Evolutionary conservation across 129 eudicot genomes (phyloP).

Genomic region (Calendula officinalis): DNA sequence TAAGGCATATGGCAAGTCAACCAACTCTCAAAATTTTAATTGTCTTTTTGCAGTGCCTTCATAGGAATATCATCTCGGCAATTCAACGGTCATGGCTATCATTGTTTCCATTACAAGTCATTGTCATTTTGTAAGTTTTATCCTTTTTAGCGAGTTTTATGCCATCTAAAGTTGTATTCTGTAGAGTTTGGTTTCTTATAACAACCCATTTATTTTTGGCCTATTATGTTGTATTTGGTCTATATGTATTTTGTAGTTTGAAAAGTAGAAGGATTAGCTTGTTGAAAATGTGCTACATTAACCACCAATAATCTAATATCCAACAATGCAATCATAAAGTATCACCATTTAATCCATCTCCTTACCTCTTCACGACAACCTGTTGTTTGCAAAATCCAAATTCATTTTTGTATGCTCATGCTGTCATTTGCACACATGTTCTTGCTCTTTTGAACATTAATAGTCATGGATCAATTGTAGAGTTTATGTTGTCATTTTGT

Average conservation of each 20-base stretch:
- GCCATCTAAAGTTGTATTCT: not conserved
- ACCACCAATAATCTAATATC: no score
- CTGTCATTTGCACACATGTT: no score
- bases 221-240: conserved; percentile 4
- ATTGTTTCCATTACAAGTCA: not conserved
- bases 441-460: no score
- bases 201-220: not conserved
- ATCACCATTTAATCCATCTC: no score
- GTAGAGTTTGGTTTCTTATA: not conserved
- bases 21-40: not conserved
- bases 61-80: not conserved
- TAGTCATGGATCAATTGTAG: no score
- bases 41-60: conserved; percentile 28
- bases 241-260: not conserved
- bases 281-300: no score
- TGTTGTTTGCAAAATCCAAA: no score
- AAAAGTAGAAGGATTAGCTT: no score
- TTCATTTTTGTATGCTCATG: not conserved
- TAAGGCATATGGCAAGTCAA: no score
- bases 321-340: no score
- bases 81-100: conserved; percentile 1
- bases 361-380: no score
- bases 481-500: no score
- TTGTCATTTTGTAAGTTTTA: not conserved
- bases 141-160: not conserved